Conservation (phyloP, 306 rosid species). For the Inga leiocalycina region DNA sequence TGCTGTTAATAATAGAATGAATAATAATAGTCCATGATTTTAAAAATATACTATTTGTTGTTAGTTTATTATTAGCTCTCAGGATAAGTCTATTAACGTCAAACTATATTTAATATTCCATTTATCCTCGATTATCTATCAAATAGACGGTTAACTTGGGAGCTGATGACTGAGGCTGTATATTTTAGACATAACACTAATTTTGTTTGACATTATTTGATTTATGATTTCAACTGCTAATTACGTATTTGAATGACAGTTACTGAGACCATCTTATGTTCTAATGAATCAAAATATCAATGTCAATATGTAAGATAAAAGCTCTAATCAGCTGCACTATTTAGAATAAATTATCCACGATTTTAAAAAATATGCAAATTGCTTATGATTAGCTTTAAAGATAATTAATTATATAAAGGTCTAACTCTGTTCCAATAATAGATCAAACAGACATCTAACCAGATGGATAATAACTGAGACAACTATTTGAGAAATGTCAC, state of each 20-base stretch:
- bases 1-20: background rate
- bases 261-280: background rate
- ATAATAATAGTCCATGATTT: background rate
- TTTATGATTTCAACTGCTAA: no score
- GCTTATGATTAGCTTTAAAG: background rate
- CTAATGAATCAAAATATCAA: background rate
- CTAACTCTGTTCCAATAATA: background rate
- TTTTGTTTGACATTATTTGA: background rate
- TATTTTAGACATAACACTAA: background rate
- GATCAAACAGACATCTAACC: background rate
- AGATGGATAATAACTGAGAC: background rate
- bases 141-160: background rate
- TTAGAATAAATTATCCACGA: background rate
- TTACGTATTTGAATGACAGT: background rate
- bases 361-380: background rate
- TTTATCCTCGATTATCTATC: background rate
- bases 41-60: background rate
- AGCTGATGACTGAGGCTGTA: background rate
- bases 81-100: background rate
- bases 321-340: background rate
- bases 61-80: background rate
- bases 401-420: background rate
- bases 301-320: background rate
- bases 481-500: background rate
- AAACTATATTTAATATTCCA: background rate